phyloP scores from a whole-genome alignment of 2,329 filamentous ascomycete genomes.

The Penicillium concentricum region DNA sequence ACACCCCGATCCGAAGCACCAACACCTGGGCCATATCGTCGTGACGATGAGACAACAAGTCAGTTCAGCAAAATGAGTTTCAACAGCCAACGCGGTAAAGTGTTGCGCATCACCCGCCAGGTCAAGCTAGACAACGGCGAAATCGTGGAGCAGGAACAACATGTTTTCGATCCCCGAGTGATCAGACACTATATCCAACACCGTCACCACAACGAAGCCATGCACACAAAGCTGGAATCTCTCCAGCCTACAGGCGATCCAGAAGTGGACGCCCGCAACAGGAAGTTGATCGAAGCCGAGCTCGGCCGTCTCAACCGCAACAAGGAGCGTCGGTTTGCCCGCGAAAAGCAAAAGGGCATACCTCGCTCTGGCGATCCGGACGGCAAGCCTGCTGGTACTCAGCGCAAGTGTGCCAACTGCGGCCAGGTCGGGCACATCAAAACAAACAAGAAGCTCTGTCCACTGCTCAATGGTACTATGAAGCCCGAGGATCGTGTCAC shows the following conservation, averaged over 20 bases:
- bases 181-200: constrained; percentile 85
- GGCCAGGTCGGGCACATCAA: constrained; percentile 97
- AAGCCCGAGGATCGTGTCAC: constrained; percentile 53
- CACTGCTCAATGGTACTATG: constrained; percentile 80
- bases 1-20: constrained; percentile 67
- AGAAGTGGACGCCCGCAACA: constrained; percentile 63
- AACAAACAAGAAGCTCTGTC: constrained; percentile 97
- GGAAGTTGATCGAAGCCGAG: constrained; percentile 67
- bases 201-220: constrained; percentile 67
- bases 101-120: constrained; percentile 71
- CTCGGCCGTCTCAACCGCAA: constrained; percentile 84
- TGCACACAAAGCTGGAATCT: constrained; percentile 68
- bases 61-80: constrained; percentile 72
- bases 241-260: constrained; percentile 65
- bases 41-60: constrained; percentile 74
- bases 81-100: constrained; percentile 66
- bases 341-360: constrained; percentile 80
- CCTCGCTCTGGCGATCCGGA: constrained; percentile 48
- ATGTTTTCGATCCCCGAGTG: constrained; percentile 77
- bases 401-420: constrained; percentile 94
- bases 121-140: constrained; percentile 64
- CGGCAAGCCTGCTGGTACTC: constrained; percentile 66
- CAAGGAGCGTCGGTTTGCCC: constrained; percentile 82
- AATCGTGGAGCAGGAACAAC: constrained; percentile 57
- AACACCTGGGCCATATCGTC: constrained; percentile 56